Conservation (phyloP, 495 filamentous ascomycete genomes). For the Aspergillus baeticus region DNA sequence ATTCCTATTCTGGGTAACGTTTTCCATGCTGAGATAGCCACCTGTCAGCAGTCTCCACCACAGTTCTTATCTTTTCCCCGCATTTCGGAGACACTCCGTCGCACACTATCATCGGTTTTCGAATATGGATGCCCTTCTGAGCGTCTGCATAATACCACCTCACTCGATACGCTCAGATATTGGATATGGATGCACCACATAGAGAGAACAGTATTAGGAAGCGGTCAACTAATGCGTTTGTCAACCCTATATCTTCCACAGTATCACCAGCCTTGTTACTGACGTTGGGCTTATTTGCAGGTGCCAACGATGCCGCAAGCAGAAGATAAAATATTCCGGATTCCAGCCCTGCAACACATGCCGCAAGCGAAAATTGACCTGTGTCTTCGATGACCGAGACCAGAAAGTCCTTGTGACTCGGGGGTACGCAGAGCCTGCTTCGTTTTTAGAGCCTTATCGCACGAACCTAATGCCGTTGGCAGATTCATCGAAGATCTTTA, state of each 20-base stretch:
- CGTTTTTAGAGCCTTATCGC: too few species aligned
- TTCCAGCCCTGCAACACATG: conserved; percentile 42
- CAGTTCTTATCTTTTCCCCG: too few species aligned
- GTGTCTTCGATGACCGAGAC: conserved; percentile 39
- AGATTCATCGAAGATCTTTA: conserved; percentile 42
- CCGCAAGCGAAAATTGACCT: conserved; percentile 41
- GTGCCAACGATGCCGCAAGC: conserved; percentile 43
- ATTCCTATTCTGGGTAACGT: background rate
- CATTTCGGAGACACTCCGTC: too few species aligned
- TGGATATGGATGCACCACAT: conserved; percentile 9
- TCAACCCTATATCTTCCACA: background rate
- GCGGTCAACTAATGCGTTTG: conserved; percentile 40
- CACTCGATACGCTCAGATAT: too few species aligned
- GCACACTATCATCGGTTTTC: too few species aligned
- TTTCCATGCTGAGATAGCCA: too few species aligned
- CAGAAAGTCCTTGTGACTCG: conserved; percentile 44
- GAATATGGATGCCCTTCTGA: too few species aligned
- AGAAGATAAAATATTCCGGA: conserved; percentile 47
- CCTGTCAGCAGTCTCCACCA: too few species aligned
- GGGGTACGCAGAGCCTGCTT: conserved; percentile 23
- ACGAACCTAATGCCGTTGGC: background rate
- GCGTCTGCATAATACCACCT: too few species aligned
- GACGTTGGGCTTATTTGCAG: conserved; percentile 17
- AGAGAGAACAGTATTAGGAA: conserved; percentile 29
- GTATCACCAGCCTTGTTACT: too few species aligned